Base-by-base conservation (phyloP, 805 yeast species). In the Lachancea mirantina region DNA sequence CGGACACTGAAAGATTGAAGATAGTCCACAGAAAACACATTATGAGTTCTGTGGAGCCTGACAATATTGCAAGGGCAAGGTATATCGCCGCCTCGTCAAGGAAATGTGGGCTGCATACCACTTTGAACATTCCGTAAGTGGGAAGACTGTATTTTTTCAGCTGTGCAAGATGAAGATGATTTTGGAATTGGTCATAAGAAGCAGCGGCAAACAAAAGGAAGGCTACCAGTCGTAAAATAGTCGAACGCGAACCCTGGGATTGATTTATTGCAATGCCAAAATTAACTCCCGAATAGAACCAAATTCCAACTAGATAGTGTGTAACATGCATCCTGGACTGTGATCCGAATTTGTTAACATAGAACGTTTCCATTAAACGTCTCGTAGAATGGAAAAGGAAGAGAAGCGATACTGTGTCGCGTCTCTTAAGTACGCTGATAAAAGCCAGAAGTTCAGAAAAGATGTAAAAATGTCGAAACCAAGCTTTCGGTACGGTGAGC, bases 61-160 rank as follows among this genome's bases (percentile, higher is more conserved):
- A 23, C 22, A 20, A 35, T 17, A 17, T 13, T 11, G 32, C 19
- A 14, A 62, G 42, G 1, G 68, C 47, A 0, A 60, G 28, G 44
- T 82, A 82, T 2, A 82, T 66, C 21, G 68, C 17, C 5, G 77
- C 59, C 48, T 82, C 94, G 50, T 78, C 79, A 13, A 76, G 58
- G 45, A 81, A 82, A 52, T 82, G 94, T 0, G 89, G 80, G 43
- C 79, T 72, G 11, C 74, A 61, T 2, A 70, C 62, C n/a, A 51
- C 52, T 26, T 53, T 52, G 49, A 79, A 79, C 28, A 74, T 41
- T 1, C 77, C 67, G 21, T 57, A 51, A 2, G 46, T 51, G 2
- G 94, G 92, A 16, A 67, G 45, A 1, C 73, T 63, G 50, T 79
- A 79, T 49, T 79, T 79, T 14, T 52, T 55, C 27, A 78, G 50